Base-by-base conservation (phyloP, 805 yeast genomes). In the Saturnispora quitensis region DNA sequence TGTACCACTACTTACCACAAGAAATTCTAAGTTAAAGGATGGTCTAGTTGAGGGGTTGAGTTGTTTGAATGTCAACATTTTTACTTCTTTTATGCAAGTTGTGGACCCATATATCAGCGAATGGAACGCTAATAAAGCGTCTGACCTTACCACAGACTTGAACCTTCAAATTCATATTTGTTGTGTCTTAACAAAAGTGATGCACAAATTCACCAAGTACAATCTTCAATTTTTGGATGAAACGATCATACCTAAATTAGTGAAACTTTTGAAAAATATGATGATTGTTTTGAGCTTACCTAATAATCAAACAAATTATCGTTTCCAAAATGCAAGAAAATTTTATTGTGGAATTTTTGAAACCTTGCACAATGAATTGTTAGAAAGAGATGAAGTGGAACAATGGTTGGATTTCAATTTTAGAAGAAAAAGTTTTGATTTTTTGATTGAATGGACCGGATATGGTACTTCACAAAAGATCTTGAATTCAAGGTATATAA, bases 381-480 rank as follows among this genome's bases (percentile, higher is more conserved):
- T 72, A 55, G 72, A 74, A 55, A 63, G 72, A 50, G 66, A 63
- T n/a, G 66, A 68, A 17, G 71, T 76, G 2, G 73, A 70, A 9
- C 70, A 73, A 40, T 82, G 90, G 80, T 71, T 90, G n/a, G 91
- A 95, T 1, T 89, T 90, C 64, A 89, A 84, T 57, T 91, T 89
- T 2, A 73, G 97, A 50, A 81, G 86, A 31, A 84, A 87, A 2
- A 86, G 95, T 55, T 90, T 89, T 69, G 79, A 82, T 45, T 84
- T 79, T 60, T 70, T 93, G 52, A 90, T 86, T 57, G 95, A 88
- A 63, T 93, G 99, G 99, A 89, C 97, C 65, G 96, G 95, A 0
- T 81, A 80, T 66, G 97, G 98, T 2, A 82, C 79, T 49, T 72
- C 81, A 24, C 74, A 79, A 8, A 62, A 72, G 1, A 61, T 82